phyloP scores from a whole-genome alignment of 345 rosid genomes.

The Anastatica hierochuntica region DNA sequence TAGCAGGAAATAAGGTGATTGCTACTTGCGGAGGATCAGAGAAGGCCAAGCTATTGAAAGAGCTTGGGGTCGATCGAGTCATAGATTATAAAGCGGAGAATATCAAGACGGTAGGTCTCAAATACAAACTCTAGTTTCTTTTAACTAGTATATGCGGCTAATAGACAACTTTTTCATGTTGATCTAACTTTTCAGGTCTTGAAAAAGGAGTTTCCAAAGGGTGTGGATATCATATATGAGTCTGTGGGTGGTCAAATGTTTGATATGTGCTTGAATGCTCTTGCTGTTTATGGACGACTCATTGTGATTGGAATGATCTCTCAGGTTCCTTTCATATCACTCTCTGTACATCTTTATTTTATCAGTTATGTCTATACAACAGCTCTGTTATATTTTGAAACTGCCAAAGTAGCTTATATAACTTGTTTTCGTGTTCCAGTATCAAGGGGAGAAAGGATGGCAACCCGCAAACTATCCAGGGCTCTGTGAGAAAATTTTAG shows the following conservation, averaged over 20 bases:
- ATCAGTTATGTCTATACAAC: background rate
- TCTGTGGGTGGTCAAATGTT: conserved; percentile 97
- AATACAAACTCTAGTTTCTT: background rate
- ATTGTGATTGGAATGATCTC: conserved; percentile 97
- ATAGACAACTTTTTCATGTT: background rate
- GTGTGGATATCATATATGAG: conserved; percentile 78
- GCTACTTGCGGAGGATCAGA: conserved; percentile 94
- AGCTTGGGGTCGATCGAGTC: conserved; percentile 75
- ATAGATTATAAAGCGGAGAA: conserved; percentile 79
- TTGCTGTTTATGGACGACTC: conserved; percentile 74
- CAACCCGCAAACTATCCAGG: conserved; percentile 74
- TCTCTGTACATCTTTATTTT: background rate
- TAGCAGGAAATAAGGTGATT: conserved; percentile 74
- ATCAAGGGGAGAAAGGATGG: conserved; percentile 94
- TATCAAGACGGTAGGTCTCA: conserved; percentile 58
- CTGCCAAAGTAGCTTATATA: background rate
- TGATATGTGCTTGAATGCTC: conserved; percentile 70
- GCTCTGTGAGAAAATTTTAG: conserved; percentile 76
- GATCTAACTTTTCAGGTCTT: conserved; percentile 44
- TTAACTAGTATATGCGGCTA: background rate
- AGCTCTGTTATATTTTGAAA: background rate
- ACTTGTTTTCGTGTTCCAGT: conserved; percentile 37
- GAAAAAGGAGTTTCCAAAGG: conserved; percentile 73
- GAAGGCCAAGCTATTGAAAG: conserved; percentile 73
- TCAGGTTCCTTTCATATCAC: conserved; percentile 41